Percentiles rank a stretch among this genome's conserved stretches.
phyloP scores from a whole-genome alignment of 345 rosid genomes.

The Brassica rapa region DNA sequence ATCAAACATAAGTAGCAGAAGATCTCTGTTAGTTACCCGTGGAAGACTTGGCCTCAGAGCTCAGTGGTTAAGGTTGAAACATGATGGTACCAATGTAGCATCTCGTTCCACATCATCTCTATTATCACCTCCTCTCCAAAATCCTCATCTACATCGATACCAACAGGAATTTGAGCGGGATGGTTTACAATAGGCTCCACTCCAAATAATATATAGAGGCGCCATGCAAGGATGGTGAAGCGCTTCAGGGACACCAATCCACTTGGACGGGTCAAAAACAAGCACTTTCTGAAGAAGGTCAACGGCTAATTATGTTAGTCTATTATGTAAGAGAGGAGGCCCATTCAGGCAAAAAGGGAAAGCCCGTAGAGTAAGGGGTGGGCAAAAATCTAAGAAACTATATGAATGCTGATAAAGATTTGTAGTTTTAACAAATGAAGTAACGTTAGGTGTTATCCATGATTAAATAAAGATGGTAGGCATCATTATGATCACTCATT shows the following conservation, averaged over 20 bases:
- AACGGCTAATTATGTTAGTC: background rate
- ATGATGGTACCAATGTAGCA: background rate
- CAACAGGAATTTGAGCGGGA: background rate
- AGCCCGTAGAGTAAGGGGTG: too few relatives aligned
- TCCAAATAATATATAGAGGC: background rate
- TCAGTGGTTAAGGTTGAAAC: background rate
- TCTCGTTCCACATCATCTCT: background rate
- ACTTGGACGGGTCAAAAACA: background rate
- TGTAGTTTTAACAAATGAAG: background rate
- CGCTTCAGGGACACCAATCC: background rate
- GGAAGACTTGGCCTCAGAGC: background rate
- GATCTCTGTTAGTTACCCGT: conserved; percentile 14
- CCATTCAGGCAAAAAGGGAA: too few relatives aligned
- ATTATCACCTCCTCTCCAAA: background rate
- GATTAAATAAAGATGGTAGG: too few relatives aligned
- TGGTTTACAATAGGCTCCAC: background rate
- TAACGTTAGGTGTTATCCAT: too few relatives aligned
- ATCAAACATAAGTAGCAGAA: background rate
- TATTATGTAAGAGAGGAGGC: too few relatives aligned
- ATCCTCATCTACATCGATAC: background rate
- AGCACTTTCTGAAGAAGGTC: background rate
- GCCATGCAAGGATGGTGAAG: background rate
- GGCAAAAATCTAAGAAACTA: too few relatives aligned
- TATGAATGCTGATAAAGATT: background rate
- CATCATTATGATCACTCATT: too few relatives aligned